Conservation (phyloP, 805 yeast species). For the Brettanomyces anomalus region DNA sequence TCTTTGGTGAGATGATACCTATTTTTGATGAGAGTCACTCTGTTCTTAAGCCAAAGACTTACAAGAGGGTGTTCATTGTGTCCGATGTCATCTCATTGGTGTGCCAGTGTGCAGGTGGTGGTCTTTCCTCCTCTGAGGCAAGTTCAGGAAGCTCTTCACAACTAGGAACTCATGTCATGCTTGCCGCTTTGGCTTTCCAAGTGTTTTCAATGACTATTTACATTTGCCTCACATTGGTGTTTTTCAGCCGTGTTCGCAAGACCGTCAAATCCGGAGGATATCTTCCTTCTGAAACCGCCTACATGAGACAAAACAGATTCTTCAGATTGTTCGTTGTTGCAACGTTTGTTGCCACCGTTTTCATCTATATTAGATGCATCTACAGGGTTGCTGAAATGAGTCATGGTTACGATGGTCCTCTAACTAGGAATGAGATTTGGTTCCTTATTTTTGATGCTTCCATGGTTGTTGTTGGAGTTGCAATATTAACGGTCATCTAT, state of each 20-base stretch:
- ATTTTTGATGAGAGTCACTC: slow-evolving; percentile 49
- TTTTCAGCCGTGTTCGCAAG: slow-evolving; percentile 30
- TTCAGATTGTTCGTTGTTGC: neutral
- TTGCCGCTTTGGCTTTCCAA: slow-evolving; percentile 69
- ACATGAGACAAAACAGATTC: neutral
- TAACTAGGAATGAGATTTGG: slow-evolving; percentile 49
- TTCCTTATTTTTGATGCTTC: slow-evolving; percentile 50
- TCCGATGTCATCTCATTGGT: slow-evolving; percentile 53
- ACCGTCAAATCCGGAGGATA: slow-evolving; percentile 2
- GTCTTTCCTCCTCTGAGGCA: slow-evolving; percentile 42
- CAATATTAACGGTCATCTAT: slow-evolving; percentile 42
- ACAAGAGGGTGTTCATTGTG: slow-evolving; percentile 49
- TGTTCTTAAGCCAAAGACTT: slow-evolving; percentile 38
- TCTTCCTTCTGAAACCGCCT: neutral
- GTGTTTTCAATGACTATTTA: slow-evolving; percentile 58
- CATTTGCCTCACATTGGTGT: slow-evolving; percentile 35
- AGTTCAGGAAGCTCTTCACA: slow-evolving; percentile 10
- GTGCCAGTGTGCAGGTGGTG: slow-evolving; percentile 69
- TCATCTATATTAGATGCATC: slow-evolving; percentile 52
- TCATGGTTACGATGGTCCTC: slow-evolving; percentile 61
- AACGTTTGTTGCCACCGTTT: slow-evolving; percentile 12
- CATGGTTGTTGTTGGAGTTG: slow-evolving; percentile 41
- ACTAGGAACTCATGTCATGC: slow-evolving; percentile 39
- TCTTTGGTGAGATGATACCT: slow-evolving; percentile 51
- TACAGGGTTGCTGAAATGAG: slow-evolving; percentile 63